Evolutionary conservation across 1,139 yeast genomes (phyloP), one percentile per base, ranked within the genome.

Genomic region (Zygosaccharomyces pseudobailii): DNA sequence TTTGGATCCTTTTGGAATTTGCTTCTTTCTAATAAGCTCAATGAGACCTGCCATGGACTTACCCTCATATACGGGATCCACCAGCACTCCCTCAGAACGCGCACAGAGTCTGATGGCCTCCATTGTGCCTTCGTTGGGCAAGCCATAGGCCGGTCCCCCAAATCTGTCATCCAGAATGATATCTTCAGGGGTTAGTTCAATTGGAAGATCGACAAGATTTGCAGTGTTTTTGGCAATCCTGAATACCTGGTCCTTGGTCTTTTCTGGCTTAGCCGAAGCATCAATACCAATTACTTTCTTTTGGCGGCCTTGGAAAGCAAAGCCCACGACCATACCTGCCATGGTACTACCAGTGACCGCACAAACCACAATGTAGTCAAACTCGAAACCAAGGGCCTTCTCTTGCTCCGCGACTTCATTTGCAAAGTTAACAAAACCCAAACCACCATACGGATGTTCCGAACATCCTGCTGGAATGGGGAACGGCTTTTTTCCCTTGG

Each of bases 381-480:
- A 63, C 36, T 61, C 62, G 42, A 63, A 46, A 40, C 67, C 68
- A 17, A 63, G 41, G 48, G 57, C 58, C 38, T 63, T 63, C 48
- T 64, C 68, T 54, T 64, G 68, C 43, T 62, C 51, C 17, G 62
- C 48, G 32, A 63, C 56, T 49, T 63, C 68, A 48, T 64, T 64
- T 22, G 58, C 67, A 50, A 62, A 64, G 28, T 67, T 66, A 38
- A 64, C 68, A 40, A 64, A 64, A 33, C 68, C 68, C 38, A 64
- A 53, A 40, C 67, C 68, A 48, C 68, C 68, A 37, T 58, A 62
- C 25, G 60, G 61, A 45, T 64, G 68, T 46, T 64, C 68, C 24
- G 68, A 63, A 46, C 68, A 64, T 32, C 68, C 68, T 8, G 68
- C 68, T 41, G 68, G 68, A 47, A 64, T 66, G 5, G 68, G 65